These are phyloP conservation scores for Auricularia auricula-judae DNA, from an alignment of 768 basidiomycete genomes.

Conservation along the genomic window DNA sequence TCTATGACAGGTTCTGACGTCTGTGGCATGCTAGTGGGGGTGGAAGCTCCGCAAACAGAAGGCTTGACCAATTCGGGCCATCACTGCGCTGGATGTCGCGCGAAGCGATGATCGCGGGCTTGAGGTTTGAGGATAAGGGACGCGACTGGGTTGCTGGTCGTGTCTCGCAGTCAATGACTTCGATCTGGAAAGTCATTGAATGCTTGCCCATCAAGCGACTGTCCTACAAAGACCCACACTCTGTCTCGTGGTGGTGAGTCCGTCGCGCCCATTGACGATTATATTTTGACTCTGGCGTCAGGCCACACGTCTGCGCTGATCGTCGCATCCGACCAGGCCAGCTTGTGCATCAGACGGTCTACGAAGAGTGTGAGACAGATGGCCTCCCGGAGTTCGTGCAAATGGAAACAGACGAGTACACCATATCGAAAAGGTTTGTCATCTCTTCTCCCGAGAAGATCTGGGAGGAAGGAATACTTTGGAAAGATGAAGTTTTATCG, in stretches of 20 bases:
- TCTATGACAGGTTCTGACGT: not conserved
- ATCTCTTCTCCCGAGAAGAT: no score
- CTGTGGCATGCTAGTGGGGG: conserved; percentile 9
- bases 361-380: no score
- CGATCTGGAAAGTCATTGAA: not conserved
- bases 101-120: conserved; percentile 18
- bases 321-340: no score
- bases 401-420: no score
- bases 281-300: no score
- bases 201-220: not conserved
- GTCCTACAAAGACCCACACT: not conserved
- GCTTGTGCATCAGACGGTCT: no score
- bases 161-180: not conserved
- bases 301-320: no score
- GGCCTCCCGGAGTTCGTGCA: no score
- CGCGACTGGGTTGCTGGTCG: not conserved
- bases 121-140: conserved; percentile 10
- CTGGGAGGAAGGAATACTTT: no score
- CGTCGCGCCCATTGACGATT: no score
- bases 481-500: no score
- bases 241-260: not conserved
- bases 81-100: conserved; percentile 24
- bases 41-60: conserved; percentile 8
- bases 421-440: no score
- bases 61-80: conserved; percentile 7